Conservation (phyloP, 1,284 basidiomycete genomes). For the Rhizoctonia solani region DNA sequence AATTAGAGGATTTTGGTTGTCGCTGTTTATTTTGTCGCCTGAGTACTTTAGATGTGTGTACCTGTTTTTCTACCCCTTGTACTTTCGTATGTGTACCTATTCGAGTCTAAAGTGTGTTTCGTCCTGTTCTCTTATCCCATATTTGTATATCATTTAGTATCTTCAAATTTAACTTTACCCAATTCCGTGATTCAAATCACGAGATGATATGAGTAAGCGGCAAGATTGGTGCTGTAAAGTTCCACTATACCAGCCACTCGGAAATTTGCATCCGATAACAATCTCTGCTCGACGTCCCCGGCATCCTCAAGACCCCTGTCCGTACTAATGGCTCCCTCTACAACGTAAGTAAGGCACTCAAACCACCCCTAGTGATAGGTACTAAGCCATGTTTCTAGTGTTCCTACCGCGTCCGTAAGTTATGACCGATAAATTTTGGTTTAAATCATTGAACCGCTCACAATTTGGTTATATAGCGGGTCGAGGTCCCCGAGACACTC, state of each 20-base stretch:
- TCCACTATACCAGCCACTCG: constrained; percentile 19
- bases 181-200: no score
- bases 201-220: not conserved
- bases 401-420: constrained; percentile 68
- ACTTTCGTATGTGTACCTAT: no score
- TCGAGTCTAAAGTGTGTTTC: no score
- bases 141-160: no score
- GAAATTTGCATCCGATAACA: constrained; percentile 24
- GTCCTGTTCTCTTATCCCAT: no score
- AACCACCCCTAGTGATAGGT: constrained; percentile 53
- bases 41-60: no score
- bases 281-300: constrained; percentile 32
- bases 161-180: no score
- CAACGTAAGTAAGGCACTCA: constrained; percentile 63
- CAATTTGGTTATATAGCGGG: constrained; percentile 54
- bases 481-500: constrained; percentile 97
- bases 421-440: constrained; percentile 31
- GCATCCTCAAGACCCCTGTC: constrained; percentile 52
- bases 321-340: constrained; percentile 63
- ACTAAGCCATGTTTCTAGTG: constrained; percentile 27
- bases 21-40: no score
- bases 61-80: no score
- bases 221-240: not conserved
- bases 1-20: no score
- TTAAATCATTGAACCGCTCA: constrained; percentile 4